Conservation (phyloP, 2,329 filamentous ascomycete genomes). For the Scedosporium aurantiacum region DNA sequence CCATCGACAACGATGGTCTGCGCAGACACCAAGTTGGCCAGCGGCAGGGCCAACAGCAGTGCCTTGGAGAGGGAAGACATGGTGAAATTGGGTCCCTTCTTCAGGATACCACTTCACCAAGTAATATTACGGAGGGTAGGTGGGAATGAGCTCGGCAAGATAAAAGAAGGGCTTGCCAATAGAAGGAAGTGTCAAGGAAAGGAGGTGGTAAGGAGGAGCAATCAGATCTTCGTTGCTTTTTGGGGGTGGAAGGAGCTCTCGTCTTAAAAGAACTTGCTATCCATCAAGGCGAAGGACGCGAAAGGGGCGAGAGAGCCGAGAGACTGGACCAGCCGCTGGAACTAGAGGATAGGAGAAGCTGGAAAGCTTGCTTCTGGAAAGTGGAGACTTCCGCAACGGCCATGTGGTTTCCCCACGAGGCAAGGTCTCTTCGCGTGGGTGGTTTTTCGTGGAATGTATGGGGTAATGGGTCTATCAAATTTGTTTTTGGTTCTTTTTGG, state of each 20-base stretch:
- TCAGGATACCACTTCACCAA: neutral
- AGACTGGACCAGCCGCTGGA: no score
- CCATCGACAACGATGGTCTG: neutral
- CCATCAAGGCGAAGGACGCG: neutral
- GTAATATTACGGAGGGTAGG: neutral
- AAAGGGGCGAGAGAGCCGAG: neutral
- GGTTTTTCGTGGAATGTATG: neutral
- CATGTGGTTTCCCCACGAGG: neutral
- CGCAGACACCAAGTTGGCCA: constrained; percentile 2
- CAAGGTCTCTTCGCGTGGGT: neutral
- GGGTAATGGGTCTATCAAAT: neutral
- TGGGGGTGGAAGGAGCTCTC: neutral
- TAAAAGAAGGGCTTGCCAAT: constrained; percentile 6
- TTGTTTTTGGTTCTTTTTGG: neutral
- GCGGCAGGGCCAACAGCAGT: constrained; percentile 2
- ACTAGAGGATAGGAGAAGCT: no score
- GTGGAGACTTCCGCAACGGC: neutral
- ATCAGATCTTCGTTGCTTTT: neutral
- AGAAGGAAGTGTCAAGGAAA: neutral
- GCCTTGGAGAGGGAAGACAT: constrained; percentile 2
- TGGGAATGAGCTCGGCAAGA: neutral
- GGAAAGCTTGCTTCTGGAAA: neutral
- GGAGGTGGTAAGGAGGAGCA: neutral
- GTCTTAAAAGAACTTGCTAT: neutral
- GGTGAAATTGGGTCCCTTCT: neutral